Evolutionary conservation across 2,329 filamentous ascomycete genomes (phyloP), one percentile per base, ranked within the genome.

Genomic region (Dryadomyces quercus-mongolicae): DNA sequence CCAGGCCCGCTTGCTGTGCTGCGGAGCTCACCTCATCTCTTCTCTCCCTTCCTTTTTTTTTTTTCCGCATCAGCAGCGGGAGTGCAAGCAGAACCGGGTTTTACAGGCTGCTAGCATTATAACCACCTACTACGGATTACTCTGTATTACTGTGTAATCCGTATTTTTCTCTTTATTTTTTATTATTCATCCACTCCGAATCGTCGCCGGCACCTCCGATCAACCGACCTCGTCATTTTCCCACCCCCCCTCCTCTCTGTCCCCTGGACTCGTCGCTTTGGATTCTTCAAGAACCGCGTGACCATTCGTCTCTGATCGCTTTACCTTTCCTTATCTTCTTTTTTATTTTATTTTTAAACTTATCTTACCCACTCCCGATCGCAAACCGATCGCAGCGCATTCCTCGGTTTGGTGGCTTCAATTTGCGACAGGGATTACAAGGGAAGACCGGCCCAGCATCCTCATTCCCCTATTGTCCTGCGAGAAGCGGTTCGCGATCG

Each of bases 181-280:
- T 47, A n/a, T 40, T 16, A 12, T 40, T 12, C 36, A 25, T 15
- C 10, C 13, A 15, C 34, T 50, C 4, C 49, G 34, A n/a, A 13
- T 38, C 47, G 34, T n/a, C 49, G 38, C 49, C 40, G 47, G 47
- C 47, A 49, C 47, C 47, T 49, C 47, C 47, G 47, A 49, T 34
- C 22, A 31, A 31, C 25, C 25, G 25, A 31, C 25, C 25, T 43
- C 38, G 38, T 34, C 38, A 31, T 31, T 51, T 51, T 51, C 38
- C 49, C 18, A 16, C 21, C 21, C 18, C 12, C 38, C 13, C 21
- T 21, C 36, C 10, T 40, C n/a, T n/a, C n/a, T 40, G 36, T 31
- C 25, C 25, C 25, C 25, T 31, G 25, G 25, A 31, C 25, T 31
- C 25, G 25, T 31, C 25, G 36, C 22, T 50, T 50, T 18, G 36